A percentile compares a stretch with the other conserved stretches of the same genome.
These are phyloP conservation scores for Apiospora arundinis DNA, from an alignment of 2,329 filamentous ascomycete genomes.

Conservation along the genomic window DNA sequence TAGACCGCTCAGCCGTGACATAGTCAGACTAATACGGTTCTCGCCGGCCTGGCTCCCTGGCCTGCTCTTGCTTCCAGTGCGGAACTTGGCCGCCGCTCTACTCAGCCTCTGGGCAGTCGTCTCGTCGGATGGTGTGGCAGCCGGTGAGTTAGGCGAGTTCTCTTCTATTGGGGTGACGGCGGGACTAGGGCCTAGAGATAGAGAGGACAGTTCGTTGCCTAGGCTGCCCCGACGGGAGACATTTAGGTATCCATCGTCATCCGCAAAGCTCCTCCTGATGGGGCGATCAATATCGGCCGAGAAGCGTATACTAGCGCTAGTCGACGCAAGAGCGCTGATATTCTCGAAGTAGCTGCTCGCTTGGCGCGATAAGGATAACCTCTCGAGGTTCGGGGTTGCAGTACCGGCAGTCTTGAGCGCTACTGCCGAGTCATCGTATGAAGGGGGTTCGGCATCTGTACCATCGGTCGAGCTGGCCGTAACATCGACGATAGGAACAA, in stretches of 20 bases:
- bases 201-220: conserved; percentile 52
- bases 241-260: conserved; percentile 46
- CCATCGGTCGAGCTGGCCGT: conserved; percentile 54
- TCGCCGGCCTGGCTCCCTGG: conserved; percentile 66
- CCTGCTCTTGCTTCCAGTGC: conserved; percentile 56
- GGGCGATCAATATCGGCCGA: conserved; percentile 61
- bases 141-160: conserved; percentile 48
- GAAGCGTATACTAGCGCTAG: conserved; percentile 58
- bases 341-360: conserved; percentile 55
- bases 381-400: conserved; percentile 36
- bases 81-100: conserved; percentile 62
- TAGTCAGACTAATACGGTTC: conserved; percentile 61
- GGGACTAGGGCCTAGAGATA: conserved; percentile 47
- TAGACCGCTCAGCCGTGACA: conserved; percentile 60
- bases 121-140: conserved; percentile 58
- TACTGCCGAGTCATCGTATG: conserved; percentile 60
- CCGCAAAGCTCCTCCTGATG: conserved; percentile 54
- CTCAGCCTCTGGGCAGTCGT: conserved; percentile 60
- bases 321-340: conserved; percentile 40
- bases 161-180: conserved; percentile 42
- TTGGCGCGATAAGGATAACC: conserved; percentile 41
- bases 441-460: conserved; percentile 60
- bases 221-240: conserved; percentile 56
- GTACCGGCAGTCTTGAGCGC: conserved; percentile 46
- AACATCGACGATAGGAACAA: conserved; percentile 82